Conservation (phyloP, 208 protist genomes). For the Trypanosoma theileri region DNA sequence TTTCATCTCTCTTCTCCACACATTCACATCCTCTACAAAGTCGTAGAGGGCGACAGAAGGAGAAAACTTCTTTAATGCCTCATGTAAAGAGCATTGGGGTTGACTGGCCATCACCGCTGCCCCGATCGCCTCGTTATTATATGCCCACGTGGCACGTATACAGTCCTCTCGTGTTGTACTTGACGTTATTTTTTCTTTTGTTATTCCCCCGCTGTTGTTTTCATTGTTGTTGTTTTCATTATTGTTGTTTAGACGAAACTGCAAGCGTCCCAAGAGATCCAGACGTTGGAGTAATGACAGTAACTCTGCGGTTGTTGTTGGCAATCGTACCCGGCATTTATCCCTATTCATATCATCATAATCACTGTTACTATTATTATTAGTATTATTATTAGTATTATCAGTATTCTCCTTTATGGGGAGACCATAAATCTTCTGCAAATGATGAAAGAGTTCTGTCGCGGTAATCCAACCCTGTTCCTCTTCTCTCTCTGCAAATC, state of each 20-base stretch:
- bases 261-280: conserved; percentile 14
- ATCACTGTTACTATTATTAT: neutral
- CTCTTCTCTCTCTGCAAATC: neutral
- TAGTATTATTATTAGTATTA: neutral
- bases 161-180: neutral
- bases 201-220: neutral
- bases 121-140: conserved; percentile 20
- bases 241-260: conserved; percentile 6
- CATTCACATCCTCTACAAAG: conserved; percentile 15
- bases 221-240: neutral
- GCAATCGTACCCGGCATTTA: neutral
- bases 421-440: neutral
- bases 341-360: neutral
- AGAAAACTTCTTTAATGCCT: neutral
- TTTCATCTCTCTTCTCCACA: neutral
- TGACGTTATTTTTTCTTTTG: neutral
- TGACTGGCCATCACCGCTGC: conserved; percentile 31
- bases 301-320: conserved; percentile 4
- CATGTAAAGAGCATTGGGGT: conserved; percentile 17
- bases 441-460: neutral
- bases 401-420: neutral
- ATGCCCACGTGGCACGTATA: conserved; percentile 38
- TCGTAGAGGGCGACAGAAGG: conserved; percentile 11
- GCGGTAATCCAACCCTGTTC: conserved; percentile 13
- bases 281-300: conserved; percentile 6